Evolutionary conservation across 805 yeast species (phyloP).

Genomic region (Myxozyma neglecta): DNA sequence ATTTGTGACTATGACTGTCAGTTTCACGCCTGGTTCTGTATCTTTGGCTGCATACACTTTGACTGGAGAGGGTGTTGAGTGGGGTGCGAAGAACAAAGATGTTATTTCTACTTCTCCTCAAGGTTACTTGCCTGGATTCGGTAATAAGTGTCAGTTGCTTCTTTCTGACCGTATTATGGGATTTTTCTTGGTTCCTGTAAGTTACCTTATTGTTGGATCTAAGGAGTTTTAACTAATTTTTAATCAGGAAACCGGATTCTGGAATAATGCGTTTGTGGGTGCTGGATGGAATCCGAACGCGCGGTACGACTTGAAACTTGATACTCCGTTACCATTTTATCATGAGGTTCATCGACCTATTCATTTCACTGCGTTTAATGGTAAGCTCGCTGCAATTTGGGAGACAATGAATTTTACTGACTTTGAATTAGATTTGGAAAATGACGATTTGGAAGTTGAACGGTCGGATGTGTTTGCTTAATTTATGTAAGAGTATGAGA

Average conservation of each 20-base stretch:
- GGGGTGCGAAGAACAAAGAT: constrained; percentile 73
- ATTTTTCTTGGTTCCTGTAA: constrained; percentile 72
- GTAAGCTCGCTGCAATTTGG: background rate
- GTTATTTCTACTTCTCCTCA: constrained; percentile 56
- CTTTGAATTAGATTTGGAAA: constrained; percentile 17
- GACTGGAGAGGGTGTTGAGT: constrained; percentile 63
- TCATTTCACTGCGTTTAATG: constrained; percentile 76
- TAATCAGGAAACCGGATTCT: constrained; percentile 59
- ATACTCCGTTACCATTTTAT: constrained; percentile 78
- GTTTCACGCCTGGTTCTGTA: constrained; percentile 81
- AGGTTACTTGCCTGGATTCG: constrained; percentile 65
- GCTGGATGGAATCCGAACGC: constrained; percentile 72
- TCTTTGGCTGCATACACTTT: constrained; percentile 67
- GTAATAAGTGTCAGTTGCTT: constrained; percentile 64
- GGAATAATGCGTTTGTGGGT: constrained; percentile 92
- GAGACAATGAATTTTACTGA: background rate
- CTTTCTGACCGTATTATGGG: constrained; percentile 77
- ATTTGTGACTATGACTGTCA: constrained; percentile 62
- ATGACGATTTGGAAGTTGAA: constrained; percentile 31
- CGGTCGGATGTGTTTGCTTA: constrained; percentile 33
- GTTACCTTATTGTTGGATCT: background rate
- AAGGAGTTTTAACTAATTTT: background rate
- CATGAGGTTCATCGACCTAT: constrained; percentile 84
- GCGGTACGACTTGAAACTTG: constrained; percentile 65
- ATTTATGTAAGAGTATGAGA: background rate